Evolutionary conservation across 164 flowering plant species (phyloP).

Genomic region (Umbellularia californica): DNA sequence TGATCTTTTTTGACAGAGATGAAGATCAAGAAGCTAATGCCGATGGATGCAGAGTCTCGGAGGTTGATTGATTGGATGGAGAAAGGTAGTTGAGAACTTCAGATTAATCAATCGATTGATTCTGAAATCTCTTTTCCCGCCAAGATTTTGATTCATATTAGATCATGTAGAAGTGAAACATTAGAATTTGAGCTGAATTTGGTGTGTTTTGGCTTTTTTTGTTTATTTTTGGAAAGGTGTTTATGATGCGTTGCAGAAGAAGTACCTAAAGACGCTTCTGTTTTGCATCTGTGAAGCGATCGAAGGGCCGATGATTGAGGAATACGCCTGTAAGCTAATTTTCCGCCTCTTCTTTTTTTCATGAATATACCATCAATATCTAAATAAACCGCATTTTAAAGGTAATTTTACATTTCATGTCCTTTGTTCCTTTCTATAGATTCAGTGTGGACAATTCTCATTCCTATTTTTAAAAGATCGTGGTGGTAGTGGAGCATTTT

Average conservation of each 20-base stretch:
- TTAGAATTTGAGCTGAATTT: background rate
- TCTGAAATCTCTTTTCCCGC: background rate
- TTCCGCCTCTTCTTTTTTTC: background rate
- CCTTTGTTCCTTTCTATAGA: no score
- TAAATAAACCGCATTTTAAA: background rate
- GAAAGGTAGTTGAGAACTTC: conserved; percentile 43
- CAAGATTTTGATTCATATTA: background rate
- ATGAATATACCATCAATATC: background rate
- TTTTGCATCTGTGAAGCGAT: conserved; percentile 79
- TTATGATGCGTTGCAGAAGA: conserved; percentile 85
- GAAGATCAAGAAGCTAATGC: conserved; percentile 96
- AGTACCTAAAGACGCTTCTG: conserved; percentile 78
- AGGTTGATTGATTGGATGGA: conserved; percentile 98
- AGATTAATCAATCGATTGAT: no score
- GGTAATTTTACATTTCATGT: no score
- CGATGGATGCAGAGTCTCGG: conserved; percentile 90
- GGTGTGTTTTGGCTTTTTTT: background rate
- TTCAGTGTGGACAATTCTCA: no score
- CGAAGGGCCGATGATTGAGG: conserved; percentile 90
- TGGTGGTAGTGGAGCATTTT: no score
- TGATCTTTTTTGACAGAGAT: conserved; percentile 43
- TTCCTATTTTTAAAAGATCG: no score
- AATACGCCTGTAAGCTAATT: conserved; percentile 68
- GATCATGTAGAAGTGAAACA: background rate
- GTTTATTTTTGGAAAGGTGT: conserved; percentile 47